Conservation (phyloP, 2,329 filamentous ascomycete genomes). For the Emergomyces pasteurianus region DNA sequence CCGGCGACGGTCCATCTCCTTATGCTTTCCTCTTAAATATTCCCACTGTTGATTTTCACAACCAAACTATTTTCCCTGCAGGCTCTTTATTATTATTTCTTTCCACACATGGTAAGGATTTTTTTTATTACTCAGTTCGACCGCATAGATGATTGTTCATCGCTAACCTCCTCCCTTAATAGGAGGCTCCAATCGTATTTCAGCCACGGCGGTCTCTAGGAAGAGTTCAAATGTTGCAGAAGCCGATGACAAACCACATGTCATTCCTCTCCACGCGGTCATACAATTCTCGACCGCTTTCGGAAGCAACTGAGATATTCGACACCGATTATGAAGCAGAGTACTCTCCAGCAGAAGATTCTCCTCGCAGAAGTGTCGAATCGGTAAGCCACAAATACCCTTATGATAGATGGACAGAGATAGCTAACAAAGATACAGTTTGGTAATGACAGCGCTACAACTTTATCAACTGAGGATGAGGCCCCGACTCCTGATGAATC, state of each 20-base stretch:
- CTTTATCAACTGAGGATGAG: constrained; percentile 78
- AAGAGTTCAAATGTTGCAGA: constrained; percentile 10
- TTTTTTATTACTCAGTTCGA: background rate
- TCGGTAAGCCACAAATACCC: constrained; percentile 12
- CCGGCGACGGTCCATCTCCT: constrained; percentile 2
- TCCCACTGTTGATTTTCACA: background rate
- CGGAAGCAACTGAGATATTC: constrained; percentile 24
- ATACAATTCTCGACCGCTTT: constrained; percentile 17
- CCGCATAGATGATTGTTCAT: background rate
- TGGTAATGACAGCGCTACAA: constrained; percentile 60
- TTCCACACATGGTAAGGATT: background rate
- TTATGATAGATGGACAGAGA: background rate
- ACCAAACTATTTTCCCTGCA: background rate
- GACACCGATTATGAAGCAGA: constrained; percentile 26
- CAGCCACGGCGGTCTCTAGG: constrained; percentile 5
- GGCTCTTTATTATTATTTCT: background rate
- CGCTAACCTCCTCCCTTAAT: background rate
- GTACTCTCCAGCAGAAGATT: constrained; percentile 31
- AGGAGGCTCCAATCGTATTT: constrained; percentile 7
- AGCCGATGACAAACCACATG: constrained; percentile 5
- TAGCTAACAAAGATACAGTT: constrained; percentile 10
- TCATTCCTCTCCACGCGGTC: constrained; percentile 9
- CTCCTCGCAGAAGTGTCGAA: constrained; percentile 45
- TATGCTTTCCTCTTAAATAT: background rate
- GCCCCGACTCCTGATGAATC: constrained; percentile 62